These are phyloP conservation scores for Arachnomyces sp. DNA, from an alignment of 2,329 filamentous ascomycete genomes.

Conservation along the genomic window DNA sequence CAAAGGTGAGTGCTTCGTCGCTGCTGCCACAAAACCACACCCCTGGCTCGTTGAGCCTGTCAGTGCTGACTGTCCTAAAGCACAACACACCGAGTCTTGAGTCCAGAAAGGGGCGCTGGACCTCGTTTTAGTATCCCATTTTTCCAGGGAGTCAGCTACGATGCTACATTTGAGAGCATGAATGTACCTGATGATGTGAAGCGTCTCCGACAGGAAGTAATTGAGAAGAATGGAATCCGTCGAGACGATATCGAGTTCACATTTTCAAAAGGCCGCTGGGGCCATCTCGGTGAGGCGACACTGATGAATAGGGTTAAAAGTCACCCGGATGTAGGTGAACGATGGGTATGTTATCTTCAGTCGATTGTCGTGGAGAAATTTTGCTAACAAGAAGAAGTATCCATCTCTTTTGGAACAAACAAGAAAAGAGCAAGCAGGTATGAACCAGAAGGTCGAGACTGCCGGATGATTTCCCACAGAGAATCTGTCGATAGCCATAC, in stretches of 20 bases:
- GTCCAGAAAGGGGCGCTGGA: slow-evolving; percentile 60
- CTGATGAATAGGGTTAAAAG: slow-evolving; percentile 78
- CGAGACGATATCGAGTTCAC: slow-evolving; percentile 80
- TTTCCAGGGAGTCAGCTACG: slow-evolving; percentile 77
- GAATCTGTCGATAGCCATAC: no score
- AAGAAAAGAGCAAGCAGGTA: slow-evolving; percentile 48
- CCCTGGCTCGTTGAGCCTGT: not conserved
- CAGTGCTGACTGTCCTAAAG: slow-evolving; percentile 22
- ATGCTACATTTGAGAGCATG: slow-evolving; percentile 72
- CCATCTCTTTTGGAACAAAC: slow-evolving; percentile 51
- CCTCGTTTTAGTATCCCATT: slow-evolving; percentile 76
- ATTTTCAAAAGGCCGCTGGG: slow-evolving; percentile 61
- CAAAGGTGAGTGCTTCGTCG: slow-evolving; percentile 34
- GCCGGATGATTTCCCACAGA: no score
- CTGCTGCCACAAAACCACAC: not conserved
- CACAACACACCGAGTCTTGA: slow-evolving; percentile 79
- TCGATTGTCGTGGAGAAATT: slow-evolving; percentile 1
- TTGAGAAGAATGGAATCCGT: slow-evolving; percentile 49
- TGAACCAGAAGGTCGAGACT: slow-evolving; percentile 12
- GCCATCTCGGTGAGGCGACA: slow-evolving; percentile 71
- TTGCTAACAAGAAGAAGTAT: slow-evolving; percentile 38
- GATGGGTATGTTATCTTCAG: slow-evolving; percentile 44
- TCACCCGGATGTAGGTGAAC: slow-evolving; percentile 77
- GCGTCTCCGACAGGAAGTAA: slow-evolving; percentile 53
- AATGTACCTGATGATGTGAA: slow-evolving; percentile 58